Evolutionary conservation across 2,329 filamentous ascomycete genomes (phyloP).

Genomic region (Xylogone sp.): DNA sequence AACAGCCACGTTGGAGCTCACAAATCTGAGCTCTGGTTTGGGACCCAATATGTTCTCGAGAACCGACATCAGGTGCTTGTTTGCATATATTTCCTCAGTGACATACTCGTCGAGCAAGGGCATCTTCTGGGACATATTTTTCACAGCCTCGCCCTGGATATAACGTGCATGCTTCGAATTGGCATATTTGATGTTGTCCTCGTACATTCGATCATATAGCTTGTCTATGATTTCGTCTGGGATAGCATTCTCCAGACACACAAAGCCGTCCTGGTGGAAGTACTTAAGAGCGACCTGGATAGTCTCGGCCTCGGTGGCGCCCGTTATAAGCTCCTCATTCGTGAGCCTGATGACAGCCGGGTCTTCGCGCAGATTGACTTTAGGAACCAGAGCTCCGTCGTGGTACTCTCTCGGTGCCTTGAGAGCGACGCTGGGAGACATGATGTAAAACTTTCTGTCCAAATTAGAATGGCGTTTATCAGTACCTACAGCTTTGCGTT

Average conservation of each 20-base stretch:
- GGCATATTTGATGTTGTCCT: neutral
- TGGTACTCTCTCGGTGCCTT: neutral
- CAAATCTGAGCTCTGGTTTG: constrained; percentile 18
- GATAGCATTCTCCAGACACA: constrained; percentile 50
- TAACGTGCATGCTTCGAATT: constrained; percentile 8
- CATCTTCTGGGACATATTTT: constrained; percentile 38
- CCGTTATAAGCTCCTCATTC: neutral
- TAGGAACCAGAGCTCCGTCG: neutral
- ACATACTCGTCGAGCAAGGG: constrained; percentile 30
- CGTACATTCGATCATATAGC: neutral
- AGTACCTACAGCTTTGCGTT: neutral
- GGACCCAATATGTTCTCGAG: constrained; percentile 18
- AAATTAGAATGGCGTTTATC: neutral
- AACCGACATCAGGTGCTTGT: constrained; percentile 14
- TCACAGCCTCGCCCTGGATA: constrained; percentile 41
- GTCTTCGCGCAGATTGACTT: neutral
- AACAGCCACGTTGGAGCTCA: constrained; percentile 14
- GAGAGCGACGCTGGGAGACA: neutral
- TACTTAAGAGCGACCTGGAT: neutral
- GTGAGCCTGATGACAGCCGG: neutral
- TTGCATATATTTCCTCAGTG: constrained; percentile 13
- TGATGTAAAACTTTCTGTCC: neutral
- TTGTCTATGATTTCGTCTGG: neutral
- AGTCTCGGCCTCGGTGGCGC: neutral
- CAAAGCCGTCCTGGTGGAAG: constrained; percentile 46